phyloP scores from a whole-genome alignment of 306 rosid genomes.

The Trifolium subterraneum region DNA sequence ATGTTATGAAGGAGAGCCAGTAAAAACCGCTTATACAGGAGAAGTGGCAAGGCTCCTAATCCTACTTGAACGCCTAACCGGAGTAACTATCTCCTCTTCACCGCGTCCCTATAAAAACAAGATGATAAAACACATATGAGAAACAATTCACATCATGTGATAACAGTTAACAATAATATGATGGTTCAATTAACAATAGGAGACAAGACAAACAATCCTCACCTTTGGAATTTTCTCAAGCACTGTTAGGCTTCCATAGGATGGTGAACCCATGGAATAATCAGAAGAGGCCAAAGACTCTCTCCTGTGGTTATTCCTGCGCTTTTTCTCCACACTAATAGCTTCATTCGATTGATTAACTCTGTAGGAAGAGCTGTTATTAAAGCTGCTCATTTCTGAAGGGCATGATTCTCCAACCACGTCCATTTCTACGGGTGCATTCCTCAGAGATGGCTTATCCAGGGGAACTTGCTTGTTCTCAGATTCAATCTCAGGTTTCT shows the following conservation, averaged over 20 bases:
- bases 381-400: constrained; percentile 76
- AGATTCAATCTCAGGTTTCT: constrained; percentile 33
- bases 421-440: constrained; percentile 48
- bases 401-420: constrained; percentile 57
- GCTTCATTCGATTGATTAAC: constrained; percentile 44
- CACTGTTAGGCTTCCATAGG: constrained; percentile 87
- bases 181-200: neutral
- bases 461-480: constrained; percentile 37
- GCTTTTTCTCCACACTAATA: constrained; percentile 61
- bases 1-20: constrained; percentile 29
- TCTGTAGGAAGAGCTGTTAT: constrained; percentile 46
- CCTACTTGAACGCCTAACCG: constrained; percentile 88
- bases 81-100: constrained; percentile 70
- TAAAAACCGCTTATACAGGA: constrained; percentile 42
- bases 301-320: constrained; percentile 57
- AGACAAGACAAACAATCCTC: constrained; percentile 10
- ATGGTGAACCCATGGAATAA: constrained; percentile 58
- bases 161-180: constrained; percentile 7
- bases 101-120: constrained; percentile 52
- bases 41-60: constrained; percentile 61
- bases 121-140: neutral
- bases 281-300: constrained; percentile 78
- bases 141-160: neutral
- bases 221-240: constrained; percentile 74
- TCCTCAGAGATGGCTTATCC: constrained; percentile 48